Conservation (phyloP, 108 stramenopile species). For the Conticribra weissflogii region DNA sequence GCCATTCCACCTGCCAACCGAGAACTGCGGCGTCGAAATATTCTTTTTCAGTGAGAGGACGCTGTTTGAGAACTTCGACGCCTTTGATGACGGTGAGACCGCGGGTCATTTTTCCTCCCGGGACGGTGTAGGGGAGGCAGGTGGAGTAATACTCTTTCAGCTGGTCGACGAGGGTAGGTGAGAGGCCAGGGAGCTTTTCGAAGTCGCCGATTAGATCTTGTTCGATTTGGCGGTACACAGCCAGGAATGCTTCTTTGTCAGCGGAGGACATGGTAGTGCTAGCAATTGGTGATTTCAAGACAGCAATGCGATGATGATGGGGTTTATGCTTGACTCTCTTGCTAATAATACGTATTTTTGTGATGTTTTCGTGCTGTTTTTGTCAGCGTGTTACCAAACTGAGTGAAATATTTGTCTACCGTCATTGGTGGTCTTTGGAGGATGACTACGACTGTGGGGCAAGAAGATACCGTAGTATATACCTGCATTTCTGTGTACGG, state of each 20-base stretch:
- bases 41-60: slow-evolving; percentile 54
- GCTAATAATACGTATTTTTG: no score
- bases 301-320: no score
- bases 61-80: slow-evolving; percentile 54
- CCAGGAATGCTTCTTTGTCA: slow-evolving; percentile 59
- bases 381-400: no score
- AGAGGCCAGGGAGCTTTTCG: slow-evolving; percentile 70
- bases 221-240: slow-evolving; percentile 61
- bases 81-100: slow-evolving; percentile 85
- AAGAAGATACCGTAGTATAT: no score
- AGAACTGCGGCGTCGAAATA: slow-evolving; percentile 62
- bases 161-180: slow-evolving; percentile 43
- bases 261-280: slow-evolving; percentile 25
- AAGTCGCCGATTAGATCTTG: slow-evolving; percentile 62
- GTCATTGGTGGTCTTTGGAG: no score
- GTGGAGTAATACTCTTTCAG: slow-evolving; percentile 62
- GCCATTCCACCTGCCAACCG: slow-evolving; percentile 97
- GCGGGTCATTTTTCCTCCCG: slow-evolving; percentile 95
- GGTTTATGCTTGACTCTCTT: no score
- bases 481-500: no score
- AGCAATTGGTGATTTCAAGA: background rate
- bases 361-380: no score
- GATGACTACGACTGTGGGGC: no score
- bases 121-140: slow-evolving; percentile 93
- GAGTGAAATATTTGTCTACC: no score